Percentiles rank a stretch among this genome's conserved stretches.
These are phyloP conservation scores for Eutrema yunnanense DNA, from an alignment of 345 rosid species.

Conservation along the genomic window DNA sequence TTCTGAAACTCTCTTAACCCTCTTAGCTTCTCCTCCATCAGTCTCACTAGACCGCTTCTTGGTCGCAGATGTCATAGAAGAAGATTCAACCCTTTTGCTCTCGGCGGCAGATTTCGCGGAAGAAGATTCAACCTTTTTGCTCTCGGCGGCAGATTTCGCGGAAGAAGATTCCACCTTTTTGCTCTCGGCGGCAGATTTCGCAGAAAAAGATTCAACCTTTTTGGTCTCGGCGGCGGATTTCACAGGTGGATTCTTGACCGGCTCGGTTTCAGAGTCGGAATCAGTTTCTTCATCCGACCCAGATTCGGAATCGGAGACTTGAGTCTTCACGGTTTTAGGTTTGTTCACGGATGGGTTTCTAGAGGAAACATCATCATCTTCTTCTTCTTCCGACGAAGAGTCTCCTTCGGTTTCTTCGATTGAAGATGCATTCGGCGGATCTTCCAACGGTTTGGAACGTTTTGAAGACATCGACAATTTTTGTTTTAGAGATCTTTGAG, in stretches of 20 bases:
- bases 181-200: background rate
- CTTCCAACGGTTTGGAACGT: background rate
- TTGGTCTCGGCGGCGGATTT: too few species aligned
- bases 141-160: background rate
- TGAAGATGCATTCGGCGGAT: conserved; percentile 27
- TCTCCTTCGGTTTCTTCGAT: background rate
- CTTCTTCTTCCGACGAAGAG: background rate
- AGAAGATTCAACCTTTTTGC: background rate
- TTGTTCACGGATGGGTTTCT: background rate
- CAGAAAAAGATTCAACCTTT: background rate
- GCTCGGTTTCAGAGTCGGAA: conserved; percentile 24
- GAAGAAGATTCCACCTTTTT: background rate
- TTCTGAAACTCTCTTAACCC: conserved; percentile 17
- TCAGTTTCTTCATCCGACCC: conserved; percentile 26
- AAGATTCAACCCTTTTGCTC: background rate
- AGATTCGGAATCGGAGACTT: conserved; percentile 15
- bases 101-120: too few species aligned
- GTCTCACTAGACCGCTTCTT: conserved; percentile 13
- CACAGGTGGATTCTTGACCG: background rate
- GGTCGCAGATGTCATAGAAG: background rate
- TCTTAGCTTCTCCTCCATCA: conserved; percentile 1
- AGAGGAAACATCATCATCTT: background rate
- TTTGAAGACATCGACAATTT: background rate
- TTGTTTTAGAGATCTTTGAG: background rate
- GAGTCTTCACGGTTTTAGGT: background rate